Evolutionary conservation across 106 monocot genomes (phyloP).

Genomic region (Dendrobium officinale): DNA sequence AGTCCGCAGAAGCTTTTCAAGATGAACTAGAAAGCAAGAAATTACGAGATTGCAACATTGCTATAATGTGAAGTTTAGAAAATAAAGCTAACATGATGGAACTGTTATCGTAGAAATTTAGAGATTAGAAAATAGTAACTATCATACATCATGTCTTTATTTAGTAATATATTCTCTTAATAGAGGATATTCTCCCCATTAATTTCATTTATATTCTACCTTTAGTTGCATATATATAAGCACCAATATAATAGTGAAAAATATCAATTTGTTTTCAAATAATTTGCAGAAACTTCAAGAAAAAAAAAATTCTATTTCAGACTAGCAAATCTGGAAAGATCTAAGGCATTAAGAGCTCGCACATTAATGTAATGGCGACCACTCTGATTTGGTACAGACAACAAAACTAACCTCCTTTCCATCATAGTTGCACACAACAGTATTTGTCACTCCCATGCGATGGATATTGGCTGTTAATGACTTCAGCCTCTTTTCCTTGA

Average conservation of each 20-base stretch:
- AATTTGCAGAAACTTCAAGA: background rate
- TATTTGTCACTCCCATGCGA: conserved; percentile 90
- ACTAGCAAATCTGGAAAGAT: background rate
- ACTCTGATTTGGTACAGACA: background rate
- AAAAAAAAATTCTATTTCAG: background rate
- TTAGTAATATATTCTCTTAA: background rate
- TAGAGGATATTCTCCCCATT: background rate
- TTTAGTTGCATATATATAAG: background rate
- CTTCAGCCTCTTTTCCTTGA: conserved; percentile 74
- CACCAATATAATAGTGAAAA: background rate
- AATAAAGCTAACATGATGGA: background rate
- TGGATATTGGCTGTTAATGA: conserved; percentile 77
- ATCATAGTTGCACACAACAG: conserved; percentile 92
- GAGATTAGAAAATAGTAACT: background rate
- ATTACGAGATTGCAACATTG: background rate
- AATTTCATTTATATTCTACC: background rate
- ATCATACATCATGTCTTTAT: background rate
- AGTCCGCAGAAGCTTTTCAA: background rate
- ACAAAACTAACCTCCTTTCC: conserved; percentile 76
- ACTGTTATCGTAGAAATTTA: background rate
- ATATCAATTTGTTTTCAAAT: background rate
- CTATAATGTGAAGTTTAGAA: background rate
- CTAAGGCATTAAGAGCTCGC: background rate
- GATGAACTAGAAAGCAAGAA: background rate
- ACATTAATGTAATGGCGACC: background rate